Evolutionary conservation across 352 stramenopile genomes (phyloP).

Genomic region (Phytophthora megakarya): DNA sequence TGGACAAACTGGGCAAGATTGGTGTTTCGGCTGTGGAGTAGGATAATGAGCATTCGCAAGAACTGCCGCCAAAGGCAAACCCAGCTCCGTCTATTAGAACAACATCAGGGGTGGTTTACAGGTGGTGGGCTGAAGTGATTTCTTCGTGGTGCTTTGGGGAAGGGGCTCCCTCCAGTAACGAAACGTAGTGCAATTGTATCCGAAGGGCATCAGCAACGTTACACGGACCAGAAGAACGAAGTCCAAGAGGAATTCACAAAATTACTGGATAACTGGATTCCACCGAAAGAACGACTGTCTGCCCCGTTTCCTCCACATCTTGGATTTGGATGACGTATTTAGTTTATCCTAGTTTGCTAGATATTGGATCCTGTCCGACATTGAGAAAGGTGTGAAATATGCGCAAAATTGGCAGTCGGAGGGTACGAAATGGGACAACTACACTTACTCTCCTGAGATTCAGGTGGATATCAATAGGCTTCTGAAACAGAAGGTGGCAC

Average conservation of each 20-base stretch:
- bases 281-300: not conserved
- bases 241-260: not conserved
- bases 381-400: no score
- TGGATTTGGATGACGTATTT: no score
- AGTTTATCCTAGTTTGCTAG: no score
- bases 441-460: no score
- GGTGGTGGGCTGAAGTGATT: not conserved
- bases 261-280: constrained; percentile 6
- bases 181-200: not conserved
- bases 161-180: not conserved
- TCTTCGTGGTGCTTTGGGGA: not conserved
- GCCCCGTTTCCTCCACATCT: no score
- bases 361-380: no score
- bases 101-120: not conserved
- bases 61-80: not conserved
- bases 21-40: not conserved
- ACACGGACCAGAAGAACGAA: not conserved
- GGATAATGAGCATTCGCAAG: not conserved
- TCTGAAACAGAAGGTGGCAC: not conserved
- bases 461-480: not conserved
- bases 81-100: not conserved
- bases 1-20: not conserved
- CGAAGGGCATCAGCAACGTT: not conserved
- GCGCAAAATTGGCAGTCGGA: no score
- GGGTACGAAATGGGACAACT: no score